Evolutionary conservation across 345 rosid genomes (phyloP), one percentile per base, ranked within the genome.

Genomic region (Populus nigra): DNA sequence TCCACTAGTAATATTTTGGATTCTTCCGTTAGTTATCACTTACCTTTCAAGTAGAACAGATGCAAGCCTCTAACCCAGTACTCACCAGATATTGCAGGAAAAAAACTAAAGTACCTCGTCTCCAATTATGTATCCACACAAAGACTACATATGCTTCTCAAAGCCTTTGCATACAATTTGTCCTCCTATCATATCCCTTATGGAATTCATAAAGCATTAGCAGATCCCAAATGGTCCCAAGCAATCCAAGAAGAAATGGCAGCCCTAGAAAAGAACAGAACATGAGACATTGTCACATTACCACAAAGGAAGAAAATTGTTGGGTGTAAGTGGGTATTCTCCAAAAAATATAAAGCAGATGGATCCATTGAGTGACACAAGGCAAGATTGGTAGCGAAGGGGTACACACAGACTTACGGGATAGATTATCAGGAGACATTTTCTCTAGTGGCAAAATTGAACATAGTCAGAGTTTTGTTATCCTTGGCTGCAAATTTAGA

Each of bases 381-480:
- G 9, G 9, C 3, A 7, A 53, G 59, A 8, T 3, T 53, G 8
- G 11, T 53, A 0, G 1, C 10, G 0, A 53, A 53, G 3, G 23
- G 23, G 7, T 20, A 20, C 22, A 6, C 10, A 18, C 3, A 7
- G 1, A 18, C 59, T 1, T 53, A 53, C 8, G 10, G 3, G 3
- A 53, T 53, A 20, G 10, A 53, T 1, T 53, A 7, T 53, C 4
- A 18, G 8, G 59, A 53, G n/a, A 53, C 23, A 0, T 53, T 53
- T 1, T 53, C 23, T 0, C 23, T 1, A 0, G 4, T 7, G 2
- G 1, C 0, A 20, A 7, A 53, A 20, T 1, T 53, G 2, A 53
- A 53, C 2, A 53, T 1, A 2, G 3, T 53, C 3, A 53, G 10
- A 8, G 23, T 18, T 1, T 6, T 53, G 1, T 2, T 53, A 1